Percentiles rank a stretch among this genome's conserved stretches.
These are phyloP conservation scores for Mycosphaerelloides madeirae DNA, from an alignment of 2,329 filamentous ascomycete species.

Conservation along the genomic window DNA sequence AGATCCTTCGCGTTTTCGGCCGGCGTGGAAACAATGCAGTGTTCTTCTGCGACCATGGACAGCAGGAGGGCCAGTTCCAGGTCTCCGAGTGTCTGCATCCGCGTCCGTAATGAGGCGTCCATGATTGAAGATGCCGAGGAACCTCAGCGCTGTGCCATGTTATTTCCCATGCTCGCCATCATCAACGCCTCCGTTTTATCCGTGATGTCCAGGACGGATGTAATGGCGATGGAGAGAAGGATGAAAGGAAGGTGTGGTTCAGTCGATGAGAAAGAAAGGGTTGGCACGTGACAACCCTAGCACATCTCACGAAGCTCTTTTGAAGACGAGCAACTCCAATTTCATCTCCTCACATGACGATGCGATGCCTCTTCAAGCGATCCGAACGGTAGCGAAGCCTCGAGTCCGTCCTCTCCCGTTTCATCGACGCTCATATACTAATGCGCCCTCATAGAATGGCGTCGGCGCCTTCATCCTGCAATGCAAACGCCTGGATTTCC, in stretches of 20 bases:
- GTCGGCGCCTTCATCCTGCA: conserved; percentile 94
- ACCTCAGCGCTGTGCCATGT: too few relatives aligned
- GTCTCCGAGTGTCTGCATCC: conserved; percentile 75
- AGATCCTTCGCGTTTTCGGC: conserved; percentile 33
- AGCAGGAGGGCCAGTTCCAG: conserved; percentile 82
- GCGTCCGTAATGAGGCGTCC: conserved; percentile 30
- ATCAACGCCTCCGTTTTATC: too few relatives aligned
- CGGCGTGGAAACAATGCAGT: conserved; percentile 80
- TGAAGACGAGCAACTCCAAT: too few relatives aligned
- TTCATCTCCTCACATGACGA: conserved; percentile 1
- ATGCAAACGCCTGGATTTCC: conserved; percentile 91
- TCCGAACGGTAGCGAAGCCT: conserved; percentile 52
- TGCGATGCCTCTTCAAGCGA: conserved; percentile 45
- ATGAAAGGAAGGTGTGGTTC: too few relatives aligned
- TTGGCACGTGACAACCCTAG: too few relatives aligned
- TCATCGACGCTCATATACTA: background rate
- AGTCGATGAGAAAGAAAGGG: too few relatives aligned
- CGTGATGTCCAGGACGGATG: background rate
- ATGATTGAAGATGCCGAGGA: conserved; percentile 5
- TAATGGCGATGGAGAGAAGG: too few relatives aligned
- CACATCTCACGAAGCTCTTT: too few relatives aligned
- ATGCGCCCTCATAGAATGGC: conserved; percentile 67
- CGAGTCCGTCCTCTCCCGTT: conserved; percentile 44
- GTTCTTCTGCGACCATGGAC: conserved; percentile 73
- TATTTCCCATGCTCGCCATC: too few relatives aligned